A percentile compares a stretch with the other conserved stretches of the same genome.
Conservation (phyloP, 176 grass and related monocot species). For the Juncus inflexus region DNA sequence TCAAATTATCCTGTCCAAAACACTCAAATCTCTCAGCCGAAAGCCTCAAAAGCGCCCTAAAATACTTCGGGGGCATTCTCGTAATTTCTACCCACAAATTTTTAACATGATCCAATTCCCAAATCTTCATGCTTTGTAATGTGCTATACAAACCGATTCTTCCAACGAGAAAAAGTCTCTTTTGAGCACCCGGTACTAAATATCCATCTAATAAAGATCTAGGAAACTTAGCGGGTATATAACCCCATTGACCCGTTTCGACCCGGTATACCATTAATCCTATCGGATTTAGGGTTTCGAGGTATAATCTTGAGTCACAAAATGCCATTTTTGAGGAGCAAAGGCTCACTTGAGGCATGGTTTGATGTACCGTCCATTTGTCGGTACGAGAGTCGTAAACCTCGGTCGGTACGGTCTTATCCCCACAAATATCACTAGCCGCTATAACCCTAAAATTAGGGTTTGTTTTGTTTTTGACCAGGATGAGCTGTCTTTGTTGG, state of each 20-base stretch:
- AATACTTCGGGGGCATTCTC: slow-evolving; percentile 93
- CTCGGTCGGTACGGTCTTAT: slow-evolving; percentile 82
- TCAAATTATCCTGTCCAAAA: slow-evolving; percentile 96
- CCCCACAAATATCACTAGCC: slow-evolving; percentile 68
- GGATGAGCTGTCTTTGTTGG: slow-evolving; percentile 84
- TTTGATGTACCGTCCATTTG: slow-evolving; percentile 73
- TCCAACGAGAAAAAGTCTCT: slow-evolving; percentile 72
- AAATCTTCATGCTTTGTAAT: slow-evolving; percentile 90
- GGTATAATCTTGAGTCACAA: slow-evolving; percentile 80
- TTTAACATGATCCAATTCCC: slow-evolving; percentile 91
- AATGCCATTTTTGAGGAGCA: slow-evolving; percentile 96
- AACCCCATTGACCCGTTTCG: slow-evolving; percentile 66
- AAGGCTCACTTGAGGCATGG: slow-evolving; percentile 75
- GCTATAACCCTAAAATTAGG: slow-evolving; percentile 75
- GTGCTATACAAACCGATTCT: slow-evolving; percentile 93
- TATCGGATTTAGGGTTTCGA: slow-evolving; percentile 90
- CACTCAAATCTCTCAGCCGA: slow-evolving; percentile 96
- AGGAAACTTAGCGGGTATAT: slow-evolving; percentile 89
- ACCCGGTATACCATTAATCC: slow-evolving; percentile 93
- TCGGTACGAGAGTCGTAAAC: slow-evolving; percentile 65
- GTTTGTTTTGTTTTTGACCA: slow-evolving; percentile 45
- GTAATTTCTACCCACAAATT: slow-evolving; percentile 82
- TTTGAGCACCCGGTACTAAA: slow-evolving; percentile 71
- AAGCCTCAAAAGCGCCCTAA: slow-evolving; percentile 71
- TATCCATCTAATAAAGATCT: slow-evolving; percentile 92